Percentiles rank a stretch among this genome's conserved stretches.
Evolutionary conservation across 2,329 filamentous ascomycete species (phyloP).

Genomic region (Cordyceps fumosorosea): DNA sequence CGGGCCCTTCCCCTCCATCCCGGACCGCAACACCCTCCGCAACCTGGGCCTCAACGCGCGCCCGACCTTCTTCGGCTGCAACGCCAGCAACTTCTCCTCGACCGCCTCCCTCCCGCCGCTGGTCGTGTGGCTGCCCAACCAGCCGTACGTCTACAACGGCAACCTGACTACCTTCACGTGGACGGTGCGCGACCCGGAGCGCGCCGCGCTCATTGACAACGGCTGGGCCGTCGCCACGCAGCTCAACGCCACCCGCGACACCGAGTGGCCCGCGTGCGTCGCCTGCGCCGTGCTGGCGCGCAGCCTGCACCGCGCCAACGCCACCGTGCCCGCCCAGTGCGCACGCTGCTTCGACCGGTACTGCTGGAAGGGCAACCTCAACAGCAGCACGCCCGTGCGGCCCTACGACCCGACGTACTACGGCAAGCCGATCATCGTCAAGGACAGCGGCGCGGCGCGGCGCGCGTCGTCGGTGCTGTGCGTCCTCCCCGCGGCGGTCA

Average conservation of each 20-base stretch:
- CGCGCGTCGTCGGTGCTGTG: slow-evolving; percentile 11
- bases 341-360: slow-evolving; percentile 66
- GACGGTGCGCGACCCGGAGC: slow-evolving; percentile 53
- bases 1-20: slow-evolving; percentile 62
- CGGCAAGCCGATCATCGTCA: slow-evolving; percentile 12
- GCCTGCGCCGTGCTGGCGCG: slow-evolving; percentile 73
- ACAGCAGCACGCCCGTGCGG: slow-evolving; percentile 21
- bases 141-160: slow-evolving; percentile 62
- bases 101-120: slow-evolving; percentile 44
- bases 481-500: neutral
- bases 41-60: slow-evolving; percentile 67
- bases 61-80: slow-evolving; percentile 77
- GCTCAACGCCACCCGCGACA: slow-evolving; percentile 66
- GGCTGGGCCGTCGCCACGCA: slow-evolving; percentile 72
- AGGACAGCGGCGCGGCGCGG: neutral
- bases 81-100: slow-evolving; percentile 46
- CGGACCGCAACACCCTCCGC: slow-evolving; percentile 66
- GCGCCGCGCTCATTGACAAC: slow-evolving; percentile 71
- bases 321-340: slow-evolving; percentile 60
- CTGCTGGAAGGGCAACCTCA: slow-evolving; percentile 74
- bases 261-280: slow-evolving; percentile 68
- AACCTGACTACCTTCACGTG: slow-evolving; percentile 70
- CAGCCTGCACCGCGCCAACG: slow-evolving; percentile 60
- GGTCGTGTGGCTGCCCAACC: slow-evolving; percentile 77
- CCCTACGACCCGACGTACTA: slow-evolving; percentile 34